Conservation (phyloP, 257 asterid species). For the Sherardia arvensis region DNA sequence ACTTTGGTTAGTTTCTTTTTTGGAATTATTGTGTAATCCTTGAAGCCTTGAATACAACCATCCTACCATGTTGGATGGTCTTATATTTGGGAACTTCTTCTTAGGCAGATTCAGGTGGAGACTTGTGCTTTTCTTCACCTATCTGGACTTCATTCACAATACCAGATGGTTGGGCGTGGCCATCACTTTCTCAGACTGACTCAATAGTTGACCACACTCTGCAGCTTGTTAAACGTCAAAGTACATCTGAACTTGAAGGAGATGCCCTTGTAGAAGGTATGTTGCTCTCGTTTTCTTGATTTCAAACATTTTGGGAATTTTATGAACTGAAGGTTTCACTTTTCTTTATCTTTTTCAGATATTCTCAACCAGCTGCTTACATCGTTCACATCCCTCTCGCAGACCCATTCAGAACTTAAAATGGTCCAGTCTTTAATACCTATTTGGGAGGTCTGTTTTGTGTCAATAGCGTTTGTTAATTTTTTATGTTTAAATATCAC, state of each 20-base stretch:
- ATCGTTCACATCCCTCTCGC: constrained; percentile 61
- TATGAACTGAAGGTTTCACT: constrained; percentile 10
- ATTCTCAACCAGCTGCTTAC: constrained; percentile 61
- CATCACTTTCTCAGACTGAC: constrained; percentile 33
- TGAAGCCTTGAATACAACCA: constrained; percentile 12
- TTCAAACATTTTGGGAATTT: constrained; percentile 10
- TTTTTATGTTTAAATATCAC: not conserved
- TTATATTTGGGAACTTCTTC: constrained; percentile 18
- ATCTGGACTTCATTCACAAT: constrained; percentile 75
- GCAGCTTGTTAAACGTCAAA: constrained; percentile 51
- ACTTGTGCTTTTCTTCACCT: constrained; percentile 24
- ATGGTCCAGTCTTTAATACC: constrained; percentile 93
- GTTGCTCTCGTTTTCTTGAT: constrained; percentile 18
- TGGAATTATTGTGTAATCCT: not conserved
- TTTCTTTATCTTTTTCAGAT: constrained; percentile 38
- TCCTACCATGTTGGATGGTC: constrained; percentile 6
- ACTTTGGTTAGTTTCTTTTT: constrained; percentile 35
- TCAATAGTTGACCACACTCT: constrained; percentile 31
- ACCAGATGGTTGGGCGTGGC: constrained; percentile 81
- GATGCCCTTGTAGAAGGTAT: constrained; percentile 80
- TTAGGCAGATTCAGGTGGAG: constrained; percentile 59
- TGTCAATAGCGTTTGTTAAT: constrained; percentile 6
- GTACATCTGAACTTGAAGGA: constrained; percentile 83
- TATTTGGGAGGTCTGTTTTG: constrained; percentile 83
- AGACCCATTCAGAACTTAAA: constrained; percentile 52